A percentile compares a stretch with the other conserved stretches of the same genome.
phyloP scores from a whole-genome alignment of 768 basidiomycete species.

The Leccinum ochraceum region DNA sequence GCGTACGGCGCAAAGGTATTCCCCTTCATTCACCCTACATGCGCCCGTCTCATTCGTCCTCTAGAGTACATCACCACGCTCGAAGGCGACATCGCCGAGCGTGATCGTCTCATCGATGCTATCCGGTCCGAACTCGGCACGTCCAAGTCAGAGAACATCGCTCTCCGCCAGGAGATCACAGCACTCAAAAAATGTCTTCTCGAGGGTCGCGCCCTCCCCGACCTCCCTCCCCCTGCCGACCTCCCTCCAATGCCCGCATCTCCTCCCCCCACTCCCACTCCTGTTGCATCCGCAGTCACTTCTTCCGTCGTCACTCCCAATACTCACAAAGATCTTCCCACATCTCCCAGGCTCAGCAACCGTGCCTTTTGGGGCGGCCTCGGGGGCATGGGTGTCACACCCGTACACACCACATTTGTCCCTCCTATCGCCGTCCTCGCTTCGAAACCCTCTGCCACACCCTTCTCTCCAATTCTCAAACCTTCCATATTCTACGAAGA shows the following conservation, averaged over 20 bases:
- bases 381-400: slow-evolving; percentile 70
- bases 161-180: slow-evolving; percentile 74
- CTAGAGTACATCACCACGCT: slow-evolving; percentile 93
- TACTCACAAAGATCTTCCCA: slow-evolving; percentile 75
- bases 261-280: slow-evolving; percentile 37
- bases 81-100: slow-evolving; percentile 90
- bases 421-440: slow-evolving; percentile 57
- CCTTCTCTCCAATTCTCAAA: slow-evolving; percentile 25
- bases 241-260: slow-evolving; percentile 39
- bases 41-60: background rate
- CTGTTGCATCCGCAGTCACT: slow-evolving; percentile 18
- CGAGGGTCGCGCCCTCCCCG: slow-evolving; percentile 55
- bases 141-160: slow-evolving; percentile 78
- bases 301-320: slow-evolving; percentile 58
- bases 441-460: slow-evolving; percentile 21
- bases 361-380: slow-evolving; percentile 82
- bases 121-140: slow-evolving; percentile 83
- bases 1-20: slow-evolving; percentile 89
- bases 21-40: background rate
- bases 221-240: slow-evolving; percentile 49
- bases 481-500: slow-evolving; percentile 35
- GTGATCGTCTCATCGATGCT: slow-evolving; percentile 86
- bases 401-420: slow-evolving; percentile 81
- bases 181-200: slow-evolving; percentile 75
- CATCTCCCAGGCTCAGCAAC: slow-evolving; percentile 53